Evolutionary conservation across 2,329 filamentous ascomycete genomes (phyloP).

Genomic region (Metarhizium rileyi): DNA sequence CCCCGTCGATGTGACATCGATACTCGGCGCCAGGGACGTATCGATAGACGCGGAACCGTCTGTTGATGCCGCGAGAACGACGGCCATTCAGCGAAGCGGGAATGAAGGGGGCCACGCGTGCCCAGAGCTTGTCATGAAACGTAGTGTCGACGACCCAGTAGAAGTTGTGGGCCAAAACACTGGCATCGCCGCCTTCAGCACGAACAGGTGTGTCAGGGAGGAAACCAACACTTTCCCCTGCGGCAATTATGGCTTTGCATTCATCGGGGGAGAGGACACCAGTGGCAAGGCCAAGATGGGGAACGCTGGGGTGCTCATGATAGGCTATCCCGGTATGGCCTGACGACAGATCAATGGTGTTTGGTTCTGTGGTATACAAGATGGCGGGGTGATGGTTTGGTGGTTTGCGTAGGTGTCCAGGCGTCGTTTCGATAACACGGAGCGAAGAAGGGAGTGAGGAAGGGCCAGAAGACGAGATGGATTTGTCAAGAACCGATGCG

Average conservation of each 20-base stretch:
- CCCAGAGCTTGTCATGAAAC: slow-evolving; percentile 56
- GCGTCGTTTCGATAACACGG: slow-evolving; percentile 51
- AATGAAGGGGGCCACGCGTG: slow-evolving; percentile 47
- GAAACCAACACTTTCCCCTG: slow-evolving; percentile 56
- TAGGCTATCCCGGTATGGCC: slow-evolving; percentile 37
- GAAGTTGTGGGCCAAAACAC: slow-evolving; percentile 62
- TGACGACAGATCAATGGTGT: slow-evolving; percentile 43
- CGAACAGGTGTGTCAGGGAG: slow-evolving; percentile 58
- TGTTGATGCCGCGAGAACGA: slow-evolving; percentile 52
- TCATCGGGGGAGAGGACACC: slow-evolving; percentile 51
- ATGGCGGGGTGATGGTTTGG: slow-evolving; percentile 59
- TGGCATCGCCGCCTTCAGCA: slow-evolving; percentile 54
- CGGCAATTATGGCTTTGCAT: slow-evolving; percentile 56
- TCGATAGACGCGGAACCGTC: slow-evolving; percentile 61
- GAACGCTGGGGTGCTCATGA: slow-evolving; percentile 52
- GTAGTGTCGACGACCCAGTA: slow-evolving; percentile 59
- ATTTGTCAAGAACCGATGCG: slow-evolving; percentile 47
- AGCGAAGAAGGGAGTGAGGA: slow-evolving; percentile 24
- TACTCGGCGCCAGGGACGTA: slow-evolving; percentile 68
- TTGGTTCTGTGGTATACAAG: slow-evolving; percentile 49
- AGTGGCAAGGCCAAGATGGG: slow-evolving; percentile 48
- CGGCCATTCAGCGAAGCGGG: slow-evolving; percentile 46
- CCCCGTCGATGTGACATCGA: slow-evolving; percentile 60
- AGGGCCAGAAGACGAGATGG: slow-evolving; percentile 36
- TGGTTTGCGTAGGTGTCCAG: slow-evolving; percentile 51